These are phyloP conservation scores for Claviceps sp. DNA, from an alignment of 2,329 filamentous ascomycete species.

Conservation along the genomic window DNA sequence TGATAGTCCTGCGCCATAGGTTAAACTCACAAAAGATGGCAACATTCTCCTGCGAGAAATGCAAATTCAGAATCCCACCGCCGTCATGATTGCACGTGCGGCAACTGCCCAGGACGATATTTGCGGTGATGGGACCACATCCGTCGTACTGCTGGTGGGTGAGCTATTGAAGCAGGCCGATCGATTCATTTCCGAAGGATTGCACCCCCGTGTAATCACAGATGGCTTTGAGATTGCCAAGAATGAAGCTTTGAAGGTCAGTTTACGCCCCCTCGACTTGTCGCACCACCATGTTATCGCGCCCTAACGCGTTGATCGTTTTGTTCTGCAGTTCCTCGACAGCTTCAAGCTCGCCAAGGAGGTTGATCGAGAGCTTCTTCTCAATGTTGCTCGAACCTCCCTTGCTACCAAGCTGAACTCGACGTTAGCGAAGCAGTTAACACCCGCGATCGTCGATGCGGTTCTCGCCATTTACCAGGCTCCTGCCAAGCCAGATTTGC, in stretches of 20 bases:
- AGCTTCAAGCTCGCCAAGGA: conserved; percentile 79
- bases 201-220: conserved; percentile 91
- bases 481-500: conserved; percentile 84
- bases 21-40: conserved; percentile 98
- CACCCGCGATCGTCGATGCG: conserved; percentile 89
- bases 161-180: conserved; percentile 97
- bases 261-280: conserved; percentile 4
- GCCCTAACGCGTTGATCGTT: background rate
- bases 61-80: conserved; percentile 98
- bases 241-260: conserved; percentile 74
- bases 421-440: conserved; percentile 78
- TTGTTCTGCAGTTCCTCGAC: conserved; percentile 64
- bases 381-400: conserved; percentile 87
- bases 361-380: conserved; percentile 84
- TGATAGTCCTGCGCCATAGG: conserved; percentile 36
- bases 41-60: conserved; percentile 69
- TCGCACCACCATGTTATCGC: too few species aligned
- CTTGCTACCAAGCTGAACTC: conserved; percentile 90
- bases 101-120: conserved; percentile 98
- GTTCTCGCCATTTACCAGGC: conserved; percentile 88
- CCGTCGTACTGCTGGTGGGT: conserved; percentile 86
- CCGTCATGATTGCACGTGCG: conserved; percentile 69
- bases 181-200: conserved; percentile 88
- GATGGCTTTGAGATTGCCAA: conserved; percentile 97
- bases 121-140: conserved; percentile 93